A percentile compares a stretch with the other conserved stretches of the same genome.
Conservation (phyloP, 805 yeast genomes). For the Maudiozyma turicensis region DNA sequence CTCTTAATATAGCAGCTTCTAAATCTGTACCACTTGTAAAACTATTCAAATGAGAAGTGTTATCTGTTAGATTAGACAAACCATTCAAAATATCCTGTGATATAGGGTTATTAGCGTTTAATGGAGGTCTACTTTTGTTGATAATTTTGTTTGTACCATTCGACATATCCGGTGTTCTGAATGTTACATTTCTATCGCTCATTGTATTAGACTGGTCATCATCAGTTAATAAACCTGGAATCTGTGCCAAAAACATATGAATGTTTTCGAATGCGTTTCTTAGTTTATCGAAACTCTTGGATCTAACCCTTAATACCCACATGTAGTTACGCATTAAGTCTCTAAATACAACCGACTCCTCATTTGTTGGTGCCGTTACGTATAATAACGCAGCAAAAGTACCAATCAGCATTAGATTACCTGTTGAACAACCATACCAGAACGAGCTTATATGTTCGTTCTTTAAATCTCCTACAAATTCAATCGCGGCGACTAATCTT, state of each 20-base stretch:
- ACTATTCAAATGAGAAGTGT: neutral
- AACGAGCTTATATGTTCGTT: constrained; percentile 80
- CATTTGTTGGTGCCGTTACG: constrained; percentile 51
- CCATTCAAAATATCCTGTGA: neutral
- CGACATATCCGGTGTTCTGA: neutral
- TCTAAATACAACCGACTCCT: constrained; percentile 55
- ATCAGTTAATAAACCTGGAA: constrained; percentile 51
- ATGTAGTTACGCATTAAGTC: constrained; percentile 68
- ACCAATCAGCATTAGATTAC: constrained; percentile 74
- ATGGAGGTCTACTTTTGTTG: neutral
- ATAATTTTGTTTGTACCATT: neutral
- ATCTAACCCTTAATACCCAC: constrained; percentile 62
- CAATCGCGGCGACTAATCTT: constrained; percentile 71
- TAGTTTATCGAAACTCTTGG: constrained; percentile 71
- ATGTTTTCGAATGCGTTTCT: constrained; percentile 63
- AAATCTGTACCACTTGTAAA: neutral
- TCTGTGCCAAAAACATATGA: constrained; percentile 60
- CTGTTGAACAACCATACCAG: constrained; percentile 79
- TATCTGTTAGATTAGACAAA: neutral
- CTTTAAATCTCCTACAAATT: constrained; percentile 62
- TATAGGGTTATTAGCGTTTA: neutral
- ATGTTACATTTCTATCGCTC: neutral
- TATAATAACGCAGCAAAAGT: constrained; percentile 76
- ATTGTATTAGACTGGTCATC: constrained; percentile 7
- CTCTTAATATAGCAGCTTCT: neutral